These are phyloP conservation scores for Lotmaria passim DNA, from an alignment of 208 protist species.

Conservation along the genomic window DNA sequence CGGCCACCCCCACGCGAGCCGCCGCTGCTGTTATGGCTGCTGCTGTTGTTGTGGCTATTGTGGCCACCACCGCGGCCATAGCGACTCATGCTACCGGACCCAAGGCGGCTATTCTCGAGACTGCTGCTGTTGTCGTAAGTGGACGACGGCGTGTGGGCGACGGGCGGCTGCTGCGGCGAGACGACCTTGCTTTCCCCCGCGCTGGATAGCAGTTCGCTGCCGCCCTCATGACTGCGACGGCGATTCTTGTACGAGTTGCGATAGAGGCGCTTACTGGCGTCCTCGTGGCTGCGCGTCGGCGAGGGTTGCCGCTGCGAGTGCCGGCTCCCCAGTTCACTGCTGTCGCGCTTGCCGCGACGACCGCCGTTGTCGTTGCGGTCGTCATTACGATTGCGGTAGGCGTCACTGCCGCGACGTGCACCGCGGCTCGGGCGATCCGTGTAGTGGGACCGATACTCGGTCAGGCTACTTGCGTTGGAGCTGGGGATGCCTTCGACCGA, in stretches of 20 bases:
- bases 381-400: slow-evolving; percentile 7
- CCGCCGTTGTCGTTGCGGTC: slow-evolving; percentile 10
- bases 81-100: slow-evolving; percentile 2
- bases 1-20: neutral
- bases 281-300: slow-evolving; percentile 14
- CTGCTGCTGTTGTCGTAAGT: slow-evolving; percentile 24
- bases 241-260: slow-evolving; percentile 34
- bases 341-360: slow-evolving; percentile 10
- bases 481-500: slow-evolving; percentile 17
- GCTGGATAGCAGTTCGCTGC: slow-evolving; percentile 13
- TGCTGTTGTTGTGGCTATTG: slow-evolving; percentile 2
- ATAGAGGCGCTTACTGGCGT: slow-evolving; percentile 27
- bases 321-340: slow-evolving; percentile 24
- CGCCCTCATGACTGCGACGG: slow-evolving; percentile 21
- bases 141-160: slow-evolving; percentile 12
- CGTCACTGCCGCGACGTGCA: neutral
- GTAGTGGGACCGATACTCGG: slow-evolving; percentile 14
- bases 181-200: slow-evolving; percentile 15
- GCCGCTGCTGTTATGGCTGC: neutral
- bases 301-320: slow-evolving; percentile 11
- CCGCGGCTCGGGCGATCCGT: neutral
- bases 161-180: slow-evolving; percentile 19
- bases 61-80: slow-evolving; percentile 5
- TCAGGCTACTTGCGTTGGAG: slow-evolving; percentile 26
- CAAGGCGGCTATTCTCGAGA: slow-evolving; percentile 16